Conservation (phyloP, 345 rosid species). For the Gossypium australe region DNA sequence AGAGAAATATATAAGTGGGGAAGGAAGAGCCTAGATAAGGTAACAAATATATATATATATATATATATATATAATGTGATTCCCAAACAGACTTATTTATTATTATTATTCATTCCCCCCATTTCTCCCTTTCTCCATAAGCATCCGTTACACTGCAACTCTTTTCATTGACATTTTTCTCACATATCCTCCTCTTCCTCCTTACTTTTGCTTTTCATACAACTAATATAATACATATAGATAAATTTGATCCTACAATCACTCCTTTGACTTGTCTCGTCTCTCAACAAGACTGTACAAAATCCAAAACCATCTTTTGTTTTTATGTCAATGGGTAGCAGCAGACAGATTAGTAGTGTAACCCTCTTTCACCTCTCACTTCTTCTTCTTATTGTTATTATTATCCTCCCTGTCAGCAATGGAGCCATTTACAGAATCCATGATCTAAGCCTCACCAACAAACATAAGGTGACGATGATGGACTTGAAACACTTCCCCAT, state of each 20-base stretch:
- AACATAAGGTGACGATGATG: background rate
- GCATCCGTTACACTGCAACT: background rate
- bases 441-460: background rate
- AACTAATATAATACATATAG: background rate
- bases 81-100: too few relatives aligned
- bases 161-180: background rate
- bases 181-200: background rate
- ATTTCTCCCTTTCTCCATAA: background rate
- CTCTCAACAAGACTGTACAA: background rate
- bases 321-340: slow-evolving; percentile 17
- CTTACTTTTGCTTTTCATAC: background rate
- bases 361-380: slow-evolving; percentile 5
- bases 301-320: background rate
- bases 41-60: too few relatives aligned
- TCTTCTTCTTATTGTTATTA: slow-evolving; percentile 5
- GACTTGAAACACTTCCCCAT: background rate
- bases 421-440: slow-evolving; percentile 4
- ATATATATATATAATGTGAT: too few relatives aligned
- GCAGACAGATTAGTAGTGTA: slow-evolving; percentile 1
- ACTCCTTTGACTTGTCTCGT: slow-evolving; percentile 8
- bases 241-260: background rate
- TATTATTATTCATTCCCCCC: too few relatives aligned
- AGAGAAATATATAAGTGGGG: too few relatives aligned
- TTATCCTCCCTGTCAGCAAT: slow-evolving; percentile 1
- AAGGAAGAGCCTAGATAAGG: too few relatives aligned